Conservation (phyloP, 768 basidiomycete genomes). For the Leccinum boreale region DNA sequence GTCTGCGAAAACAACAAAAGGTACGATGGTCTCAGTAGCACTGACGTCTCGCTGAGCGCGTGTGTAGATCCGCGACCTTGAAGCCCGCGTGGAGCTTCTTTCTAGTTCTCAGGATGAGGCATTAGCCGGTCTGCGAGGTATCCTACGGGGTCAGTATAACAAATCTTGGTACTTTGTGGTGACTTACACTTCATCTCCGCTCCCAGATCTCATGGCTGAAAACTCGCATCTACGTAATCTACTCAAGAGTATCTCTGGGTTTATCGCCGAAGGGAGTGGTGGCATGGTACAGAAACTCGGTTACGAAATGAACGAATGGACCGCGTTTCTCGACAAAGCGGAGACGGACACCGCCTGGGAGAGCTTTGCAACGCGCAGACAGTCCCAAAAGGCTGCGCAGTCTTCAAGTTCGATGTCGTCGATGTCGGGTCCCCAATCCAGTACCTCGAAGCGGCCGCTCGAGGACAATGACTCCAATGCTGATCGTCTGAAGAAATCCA, state of each 20-base stretch:
- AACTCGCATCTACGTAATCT: constrained; percentile 81
- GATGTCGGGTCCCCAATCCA: constrained; percentile 26
- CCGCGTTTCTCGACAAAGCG: constrained; percentile 75
- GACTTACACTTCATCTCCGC: constrained; percentile 5
- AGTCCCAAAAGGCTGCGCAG: constrained; percentile 28
- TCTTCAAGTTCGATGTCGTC: constrained; percentile 30
- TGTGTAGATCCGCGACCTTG: constrained; percentile 85
- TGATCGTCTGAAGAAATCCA: constrained; percentile 49
- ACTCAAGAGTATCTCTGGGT: constrained; percentile 68
- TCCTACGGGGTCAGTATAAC: constrained; percentile 60
- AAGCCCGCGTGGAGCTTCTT: constrained; percentile 91
- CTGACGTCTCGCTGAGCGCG: constrained; percentile 1
- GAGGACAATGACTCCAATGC: constrained; percentile 29
- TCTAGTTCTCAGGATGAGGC: constrained; percentile 92
- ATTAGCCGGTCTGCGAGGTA: constrained; percentile 74
- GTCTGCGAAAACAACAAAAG: constrained; percentile 86
- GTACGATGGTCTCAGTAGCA: constrained; percentile 34
- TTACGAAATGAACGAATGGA: constrained; percentile 75
- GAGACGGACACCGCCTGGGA: constrained; percentile 96
- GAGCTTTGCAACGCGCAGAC: constrained; percentile 74
- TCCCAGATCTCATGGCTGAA: constrained; percentile 80
- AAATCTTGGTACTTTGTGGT: background rate
- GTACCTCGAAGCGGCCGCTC: constrained; percentile 20
- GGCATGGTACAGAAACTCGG: constrained; percentile 76
- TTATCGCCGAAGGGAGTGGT: constrained; percentile 86